Base-by-base conservation (phyloP, 2,329 filamentous ascomycete species). In the Aureobasidium sp. region DNA sequence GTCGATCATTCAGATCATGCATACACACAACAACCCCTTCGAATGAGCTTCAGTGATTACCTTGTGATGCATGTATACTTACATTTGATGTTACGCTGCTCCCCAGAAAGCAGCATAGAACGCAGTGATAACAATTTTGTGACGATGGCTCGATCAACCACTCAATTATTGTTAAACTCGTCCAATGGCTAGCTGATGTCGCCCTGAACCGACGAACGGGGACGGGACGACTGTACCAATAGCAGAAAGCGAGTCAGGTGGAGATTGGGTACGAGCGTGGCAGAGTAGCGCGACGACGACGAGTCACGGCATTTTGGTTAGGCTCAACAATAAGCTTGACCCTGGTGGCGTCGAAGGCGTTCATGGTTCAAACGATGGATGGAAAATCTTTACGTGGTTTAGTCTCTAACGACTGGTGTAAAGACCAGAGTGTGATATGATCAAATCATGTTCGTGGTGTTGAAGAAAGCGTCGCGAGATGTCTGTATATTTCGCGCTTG, bases 261-360 rank as follows among this genome's bases (percentile, higher is more conserved):
- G 16, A n/a, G 36, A n/a, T 20, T n/a, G 13, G 11, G 8, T 20
- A 11, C 10, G 36, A 13, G 9, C 15, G 29, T 10, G 33, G 23
- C 27, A 55, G 38, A 25, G 36, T 36, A 56, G 33, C 3, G 38
- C n/a, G 25, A 43, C 33, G n/a, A n/a, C n/a, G 36, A 25, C 50
- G 50, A 56, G 53, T 56, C 53, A 42, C n/a, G 53, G 15, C 27
- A 18, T 20, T 36, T 56, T n/a, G 23, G 36, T 27, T 43, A 56
- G 38, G 13, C 38, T 43, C 38, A 56, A 56, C 54, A 43, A 56
- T 27, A 43, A 43, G 54, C 54, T 56, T 43, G 43, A 56, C 36
- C 25, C 18, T 56, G 38, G 38, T 31, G 38, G 54, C 38, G 36
- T 43, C 11, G 16, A 31, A n/a, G 38, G 53, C 33, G 54, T 23